Percentiles rank a stretch among this genome's conserved stretches.
Conservation (phyloP, 2,329 filamentous ascomycete species). For the Gaeumannomyces sp. region DNA sequence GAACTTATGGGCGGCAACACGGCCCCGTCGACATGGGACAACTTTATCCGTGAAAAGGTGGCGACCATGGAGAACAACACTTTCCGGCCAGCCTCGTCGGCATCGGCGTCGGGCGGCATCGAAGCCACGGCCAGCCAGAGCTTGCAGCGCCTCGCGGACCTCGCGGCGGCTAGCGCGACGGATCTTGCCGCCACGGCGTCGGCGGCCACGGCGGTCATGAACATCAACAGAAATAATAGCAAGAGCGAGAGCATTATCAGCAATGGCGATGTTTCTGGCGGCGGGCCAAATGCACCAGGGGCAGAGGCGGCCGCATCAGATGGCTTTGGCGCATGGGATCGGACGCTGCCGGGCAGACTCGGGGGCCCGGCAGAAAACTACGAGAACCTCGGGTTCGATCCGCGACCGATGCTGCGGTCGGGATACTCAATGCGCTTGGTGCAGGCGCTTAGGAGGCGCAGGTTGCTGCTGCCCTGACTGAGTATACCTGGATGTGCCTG, state of each 20-base stretch:
- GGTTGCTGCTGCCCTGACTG: not conserved
- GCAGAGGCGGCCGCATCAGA: not conserved
- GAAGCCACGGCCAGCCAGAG: slow-evolving; percentile 42
- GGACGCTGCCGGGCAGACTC: slow-evolving; percentile 2
- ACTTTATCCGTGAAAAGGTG: slow-evolving; percentile 46
- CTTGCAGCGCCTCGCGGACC: slow-evolving; percentile 40
- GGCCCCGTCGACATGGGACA: slow-evolving; percentile 50
- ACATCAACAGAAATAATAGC: slow-evolving; percentile 17
- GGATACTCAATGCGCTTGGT: slow-evolving; percentile 29
- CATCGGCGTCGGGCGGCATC: slow-evolving; percentile 12
- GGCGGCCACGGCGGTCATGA: slow-evolving; percentile 12
- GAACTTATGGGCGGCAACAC: slow-evolving; percentile 49
- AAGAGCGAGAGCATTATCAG: not conserved
- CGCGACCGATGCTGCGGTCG: slow-evolving; percentile 28
- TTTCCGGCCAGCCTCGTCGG: slow-evolving; percentile 16
- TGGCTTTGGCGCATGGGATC: too few species aligned
- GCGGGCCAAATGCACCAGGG: not conserved
- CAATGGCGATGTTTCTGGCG: slow-evolving; percentile 16
- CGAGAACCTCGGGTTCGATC: slow-evolving; percentile 36
- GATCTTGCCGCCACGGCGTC: slow-evolving; percentile 18
- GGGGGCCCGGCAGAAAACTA: slow-evolving; percentile 26
- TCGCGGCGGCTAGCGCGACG: slow-evolving; percentile 36
- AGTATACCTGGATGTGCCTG: not conserved
- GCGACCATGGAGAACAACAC: slow-evolving; percentile 26
- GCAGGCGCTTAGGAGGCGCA: not conserved